Conservation (phyloP, 176 grass and related monocot species). For the Phoenix roebelenii region DNA sequence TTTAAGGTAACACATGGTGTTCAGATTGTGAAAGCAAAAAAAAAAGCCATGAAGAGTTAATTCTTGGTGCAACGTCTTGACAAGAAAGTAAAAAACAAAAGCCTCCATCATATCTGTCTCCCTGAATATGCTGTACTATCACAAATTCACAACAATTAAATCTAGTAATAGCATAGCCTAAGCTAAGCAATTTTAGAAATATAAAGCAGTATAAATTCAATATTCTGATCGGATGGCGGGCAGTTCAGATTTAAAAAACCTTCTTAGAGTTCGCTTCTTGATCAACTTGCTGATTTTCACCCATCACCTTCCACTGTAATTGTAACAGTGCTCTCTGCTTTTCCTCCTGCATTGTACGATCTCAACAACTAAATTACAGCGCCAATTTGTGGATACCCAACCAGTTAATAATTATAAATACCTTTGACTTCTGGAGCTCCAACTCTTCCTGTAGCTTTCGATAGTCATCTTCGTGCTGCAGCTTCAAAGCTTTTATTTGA, state of each 20-base stretch:
- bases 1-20: no score
- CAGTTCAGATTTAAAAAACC: slow-evolving; percentile 23
- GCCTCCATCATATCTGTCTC: no score
- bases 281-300: slow-evolving; percentile 85
- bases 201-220: no score
- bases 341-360: slow-evolving; percentile 65
- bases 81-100: no score
- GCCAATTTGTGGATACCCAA: neutral
- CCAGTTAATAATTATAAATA: slow-evolving; percentile 8
- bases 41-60: no score
- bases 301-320: slow-evolving; percentile 98
- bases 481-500: slow-evolving; percentile 62
- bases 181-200: no score
- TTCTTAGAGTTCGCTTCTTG: slow-evolving; percentile 95
- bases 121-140: no score
- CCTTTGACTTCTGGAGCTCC: slow-evolving; percentile 94
- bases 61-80: no score
- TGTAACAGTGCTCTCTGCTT: slow-evolving; percentile 87
- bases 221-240: no score
- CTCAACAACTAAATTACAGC: slow-evolving; percentile 19
- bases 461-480: slow-evolving; percentile 71
- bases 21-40: no score
- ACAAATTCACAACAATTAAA: no score
- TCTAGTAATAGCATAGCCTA: no score
- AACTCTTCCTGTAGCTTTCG: slow-evolving; percentile 74